Base-by-base conservation (phyloP, 129 eudicot species). In the Solidago caesia region DNA sequence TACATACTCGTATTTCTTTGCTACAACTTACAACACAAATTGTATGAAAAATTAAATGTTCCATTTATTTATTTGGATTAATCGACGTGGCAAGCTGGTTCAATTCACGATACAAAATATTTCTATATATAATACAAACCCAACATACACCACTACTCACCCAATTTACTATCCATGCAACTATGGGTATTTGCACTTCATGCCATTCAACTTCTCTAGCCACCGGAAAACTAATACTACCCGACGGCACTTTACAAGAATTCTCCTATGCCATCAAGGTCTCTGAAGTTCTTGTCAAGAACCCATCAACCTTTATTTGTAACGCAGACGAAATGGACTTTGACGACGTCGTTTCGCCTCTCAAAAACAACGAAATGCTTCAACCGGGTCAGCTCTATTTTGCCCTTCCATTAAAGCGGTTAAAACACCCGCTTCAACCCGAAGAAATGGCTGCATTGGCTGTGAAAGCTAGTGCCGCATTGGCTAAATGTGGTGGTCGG, bases 381-480 rank as follows among this genome's bases (percentile, higher is more conserved):
- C 82, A 83, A 64, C 91, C 82, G 0, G 98, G 97, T 9, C 97
- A 90, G 51, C 79, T 94, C 2, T 94, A 94, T 75, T 93, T 94
- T 14, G 96, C 84, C 1, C 83, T 94, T 51, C 98, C 97, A 46
- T 56, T 88, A 65, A 83, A 79, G 47, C 81, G 87, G 63, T 61
- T 90, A 63, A 79, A 46, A 8, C 85, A 62, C 41, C 97, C 91
- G 44, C 85, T 94, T 8, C 84, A 73, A 70, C 87, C 96, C 52
- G 98, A 94, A 82, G 96, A 94, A 51, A 94, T 94, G 98, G 98
- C 98, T 14, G 96, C 98, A 75, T 77, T 94, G 81, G 98, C 98
- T 2, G 96, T 94, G 1, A 94, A 85, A 58, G 98, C 98, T 11
- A 88, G 90, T 48, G 78, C 83, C 13, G 98, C 98, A 0, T 61